Evolutionary conservation across 805 yeast genomes (phyloP).

Genomic region (Candida sithepensis): DNA sequence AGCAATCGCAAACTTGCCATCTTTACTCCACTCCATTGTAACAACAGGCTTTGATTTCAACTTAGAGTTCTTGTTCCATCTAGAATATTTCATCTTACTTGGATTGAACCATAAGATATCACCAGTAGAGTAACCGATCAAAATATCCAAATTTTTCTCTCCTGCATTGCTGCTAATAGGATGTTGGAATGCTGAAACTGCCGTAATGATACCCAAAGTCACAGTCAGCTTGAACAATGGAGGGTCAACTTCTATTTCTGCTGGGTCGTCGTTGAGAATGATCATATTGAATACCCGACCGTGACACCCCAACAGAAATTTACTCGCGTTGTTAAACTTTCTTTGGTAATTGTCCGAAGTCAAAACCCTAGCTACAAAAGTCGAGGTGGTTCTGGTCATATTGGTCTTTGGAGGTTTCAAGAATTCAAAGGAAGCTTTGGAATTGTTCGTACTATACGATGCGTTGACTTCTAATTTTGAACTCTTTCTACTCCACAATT

Average conservation of each 20-base stretch:
- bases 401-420: constrained; percentile 30
- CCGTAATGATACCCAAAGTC: constrained; percentile 37
- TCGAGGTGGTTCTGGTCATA: constrained; percentile 31
- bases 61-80: constrained; percentile 50
- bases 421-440: constrained; percentile 7
- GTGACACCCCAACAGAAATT: constrained; percentile 43
- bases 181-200: constrained; percentile 32
- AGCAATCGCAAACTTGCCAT: constrained; percentile 47
- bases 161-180: constrained; percentile 13
- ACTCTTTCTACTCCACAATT: constrained; percentile 13
- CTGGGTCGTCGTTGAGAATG: constrained; percentile 34
- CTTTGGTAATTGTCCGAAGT: constrained; percentile 29
- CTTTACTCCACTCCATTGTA: constrained; percentile 44
- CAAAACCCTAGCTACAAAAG: constrained; percentile 31
- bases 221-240: constrained; percentile 45
- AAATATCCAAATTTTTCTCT: constrained; percentile 44
- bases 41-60: constrained; percentile 39
- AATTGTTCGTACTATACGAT: not conserved
- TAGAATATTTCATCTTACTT: constrained; percentile 41
- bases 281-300: constrained; percentile 48
- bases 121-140: constrained; percentile 65
- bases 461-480: constrained; percentile 6
- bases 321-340: constrained; percentile 24
- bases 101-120: constrained; percentile 62
- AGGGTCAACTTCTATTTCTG: constrained; percentile 38